These are phyloP conservation scores for Haematococcus sp. DNA, from an alignment of 139 green algal species.

Conservation along the genomic window DNA sequence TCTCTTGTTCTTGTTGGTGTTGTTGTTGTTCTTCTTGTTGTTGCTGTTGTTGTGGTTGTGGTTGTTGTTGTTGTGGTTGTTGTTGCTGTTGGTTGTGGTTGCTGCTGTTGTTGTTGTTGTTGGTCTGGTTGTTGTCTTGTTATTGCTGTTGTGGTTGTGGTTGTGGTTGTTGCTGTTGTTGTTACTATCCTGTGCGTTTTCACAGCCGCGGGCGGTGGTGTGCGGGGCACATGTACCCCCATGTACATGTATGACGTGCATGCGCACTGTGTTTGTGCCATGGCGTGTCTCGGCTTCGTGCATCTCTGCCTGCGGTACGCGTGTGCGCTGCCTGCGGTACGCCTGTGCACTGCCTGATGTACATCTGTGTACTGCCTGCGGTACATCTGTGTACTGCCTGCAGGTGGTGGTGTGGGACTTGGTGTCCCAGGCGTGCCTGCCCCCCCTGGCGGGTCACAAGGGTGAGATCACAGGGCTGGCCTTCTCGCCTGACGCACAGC, in stretches of 20 bases:
- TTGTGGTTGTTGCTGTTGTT: no score
- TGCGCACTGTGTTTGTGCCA: no score
- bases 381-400: neutral
- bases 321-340: neutral
- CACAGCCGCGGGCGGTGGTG: no score
- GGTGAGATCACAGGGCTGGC: conserved; percentile 25
- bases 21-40: neutral
- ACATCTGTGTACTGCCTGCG: neutral
- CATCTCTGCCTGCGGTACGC: no score
- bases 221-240: no score
- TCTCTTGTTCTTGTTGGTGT: neutral
- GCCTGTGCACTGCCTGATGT: neutral
- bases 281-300: no score
- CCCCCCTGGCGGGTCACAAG: conserved; percentile 41
- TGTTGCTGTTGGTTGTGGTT: neutral
- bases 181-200: no score
- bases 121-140: neutral
- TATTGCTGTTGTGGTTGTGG: no score
- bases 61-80: neutral
- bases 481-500: conserved; percentile 40
- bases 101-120: neutral
- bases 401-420: conserved; percentile 38
- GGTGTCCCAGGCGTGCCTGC: conserved; percentile 24
- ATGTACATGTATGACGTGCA: no score
- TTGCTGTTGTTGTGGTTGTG: neutral